Base-by-base conservation (phyloP, 139 green algal genomes). In the Tetraselmis striata region DNA sequence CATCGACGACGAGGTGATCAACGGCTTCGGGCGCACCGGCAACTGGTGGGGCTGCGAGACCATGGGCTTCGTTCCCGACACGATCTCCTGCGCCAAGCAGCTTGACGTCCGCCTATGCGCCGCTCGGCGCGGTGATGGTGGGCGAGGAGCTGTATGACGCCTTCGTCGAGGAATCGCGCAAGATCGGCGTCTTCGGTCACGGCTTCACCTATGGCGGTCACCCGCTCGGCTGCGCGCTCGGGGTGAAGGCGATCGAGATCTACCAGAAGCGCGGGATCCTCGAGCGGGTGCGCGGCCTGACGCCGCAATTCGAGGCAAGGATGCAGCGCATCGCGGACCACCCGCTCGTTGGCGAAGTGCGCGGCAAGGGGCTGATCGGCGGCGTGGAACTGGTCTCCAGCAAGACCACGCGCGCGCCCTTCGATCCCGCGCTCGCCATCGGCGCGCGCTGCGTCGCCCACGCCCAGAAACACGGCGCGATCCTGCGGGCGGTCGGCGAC, bases 161-260 rank as follows among this genome's bases (percentile, higher is more conserved):
- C n/a, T 32, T 83, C 58, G 32, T 79, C 27, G 31, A 77, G 29
- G 30, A 83, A 22, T 29, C 59, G 58, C 26, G 31, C n/a, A 80
- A 77, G 27, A 76, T 83, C 28, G 85, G 85, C 23, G 58, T 32
- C 28, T 89, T 89, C 30, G 84, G 86, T 23, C 85, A 89, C 81
- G 85, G 85, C 11, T 89, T 89, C 79, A 89, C 85, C 24, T 89
- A 89, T 76, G 83, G 80, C 23, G 85, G 85, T 1, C 85, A 89
- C 59, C 85, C 85, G 2, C 85, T 89, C 79, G 84, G 79, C 25
- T 89, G 85, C 59, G 85, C 85, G 22, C 67, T 89, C 31, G 85
- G 77, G 31, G 28, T 87, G 23, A 85, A 89, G 32, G 76, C 77
- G 1, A 24, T 89, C 28, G 81, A 84, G 29, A 89, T 89, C 29